Base-by-base conservation (phyloP, 805 yeast genomes). In the Monosporozyma unispora region DNA sequence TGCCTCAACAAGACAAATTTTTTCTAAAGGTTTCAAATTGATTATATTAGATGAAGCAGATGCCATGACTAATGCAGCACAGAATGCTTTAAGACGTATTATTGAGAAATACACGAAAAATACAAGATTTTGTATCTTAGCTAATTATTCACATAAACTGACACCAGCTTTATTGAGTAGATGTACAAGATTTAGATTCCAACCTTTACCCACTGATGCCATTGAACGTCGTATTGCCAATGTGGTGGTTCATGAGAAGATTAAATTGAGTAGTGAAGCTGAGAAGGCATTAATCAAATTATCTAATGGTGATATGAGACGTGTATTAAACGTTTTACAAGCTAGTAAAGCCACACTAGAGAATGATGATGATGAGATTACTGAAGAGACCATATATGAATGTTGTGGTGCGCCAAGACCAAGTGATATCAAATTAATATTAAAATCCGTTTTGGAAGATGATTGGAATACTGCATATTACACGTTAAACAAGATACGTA, bases 351-450 rank as follows among this genome's bases (percentile, higher is more conserved):
- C 96, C 0, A 86, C 96, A 1, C 62, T 78, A 18, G 80, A 78
- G 31, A 63, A 64, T 27, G 69, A 31, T 8, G 42, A 33, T 22
- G 48, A 28, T 14, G 79, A 77, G 46, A 84, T 93, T 39, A 77
- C 83, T 27, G 78, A 76, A 28, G 81, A 80, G 48, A 82, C 86
- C 81, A 82, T 93, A 35, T 93, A 87, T 64, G 96, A 90, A 54
- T 90, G 97, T 64, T 83, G 93, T 29, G 99, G 99, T 1, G 90
- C 95, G 1, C 98, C 99, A 3, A 85, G 85, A 54, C 98, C 98
- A 1, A 76, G 74, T 38, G 96, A 90, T 56, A 76, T 93, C 22
- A 85, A 85, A 57, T 71, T 80, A 0, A 81, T 89, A 4, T 70
- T 93, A 51, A 84, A 83, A 54, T 78, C 95, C 4, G 80, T 91